Conservation (phyloP, 352 stramenopile species). For the Sclerospora graminicola region DNA sequence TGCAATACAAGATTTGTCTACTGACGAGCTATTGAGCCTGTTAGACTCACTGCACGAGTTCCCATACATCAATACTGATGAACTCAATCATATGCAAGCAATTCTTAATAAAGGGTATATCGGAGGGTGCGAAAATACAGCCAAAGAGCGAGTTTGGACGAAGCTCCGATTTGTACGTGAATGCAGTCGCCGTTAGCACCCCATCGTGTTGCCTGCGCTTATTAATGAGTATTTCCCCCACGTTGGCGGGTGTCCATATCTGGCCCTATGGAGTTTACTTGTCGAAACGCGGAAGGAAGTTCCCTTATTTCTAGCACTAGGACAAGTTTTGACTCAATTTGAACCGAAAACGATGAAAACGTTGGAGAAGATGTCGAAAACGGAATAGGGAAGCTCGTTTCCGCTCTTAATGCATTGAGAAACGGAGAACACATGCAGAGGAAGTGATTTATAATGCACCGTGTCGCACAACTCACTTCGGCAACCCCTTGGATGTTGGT, state of each 20-base stretch:
- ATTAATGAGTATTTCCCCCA: slow-evolving; percentile 52
- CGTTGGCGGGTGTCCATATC: slow-evolving; percentile 47
- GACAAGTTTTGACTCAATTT: slow-evolving; percentile 59
- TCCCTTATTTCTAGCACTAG: slow-evolving; percentile 52
- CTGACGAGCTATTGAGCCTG: slow-evolving; percentile 49
- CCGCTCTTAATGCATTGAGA: slow-evolving; percentile 27
- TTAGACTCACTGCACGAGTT: slow-evolving; percentile 46
- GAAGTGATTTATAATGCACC: slow-evolving; percentile 10
- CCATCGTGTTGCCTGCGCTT: slow-evolving; percentile 46
- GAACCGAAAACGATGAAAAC: slow-evolving; percentile 73
- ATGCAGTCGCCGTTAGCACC: slow-evolving; percentile 58
- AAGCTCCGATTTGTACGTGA: slow-evolving; percentile 71
- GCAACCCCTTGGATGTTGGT: slow-evolving; percentile 19
- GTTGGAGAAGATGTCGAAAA: slow-evolving; percentile 67
- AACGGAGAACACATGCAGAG: slow-evolving; percentile 9
- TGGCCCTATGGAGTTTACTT: slow-evolving; percentile 59
- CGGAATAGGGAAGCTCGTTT: slow-evolving; percentile 39
- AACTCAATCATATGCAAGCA: slow-evolving; percentile 58
- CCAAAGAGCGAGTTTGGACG: slow-evolving; percentile 49
- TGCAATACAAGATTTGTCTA: slow-evolving; percentile 54
- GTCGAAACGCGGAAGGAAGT: slow-evolving; percentile 72
- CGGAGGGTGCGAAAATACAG: slow-evolving; percentile 58
- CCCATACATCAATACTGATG: slow-evolving; percentile 71
- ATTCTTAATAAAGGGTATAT: slow-evolving; percentile 77
- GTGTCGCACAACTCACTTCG: slow-evolving; percentile 1